Base-by-base conservation (phyloP, 2,329 filamentous ascomycete genomes). In the Phialophora macrospora region DNA sequence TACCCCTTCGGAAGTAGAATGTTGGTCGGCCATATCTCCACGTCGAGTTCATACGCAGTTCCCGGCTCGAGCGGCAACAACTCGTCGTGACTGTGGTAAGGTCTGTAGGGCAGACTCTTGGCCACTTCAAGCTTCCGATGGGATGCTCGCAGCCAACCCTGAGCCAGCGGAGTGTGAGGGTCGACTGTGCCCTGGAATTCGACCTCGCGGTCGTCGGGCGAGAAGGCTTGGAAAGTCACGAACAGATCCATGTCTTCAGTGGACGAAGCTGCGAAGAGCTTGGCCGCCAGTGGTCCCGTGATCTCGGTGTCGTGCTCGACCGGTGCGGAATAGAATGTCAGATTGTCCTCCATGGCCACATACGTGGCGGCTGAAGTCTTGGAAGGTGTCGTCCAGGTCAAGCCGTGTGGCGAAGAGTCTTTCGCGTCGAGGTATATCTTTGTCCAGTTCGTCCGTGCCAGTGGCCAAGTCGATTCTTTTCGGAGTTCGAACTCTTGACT, bases 221-320 rank as follows among this genome's bases (percentile, higher is more conserved):
- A 59, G 34, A 66, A 66, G 14, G 64, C 60, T 28, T 66, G 64
- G 20, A 66, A 60, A 8, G 64, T 66, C 4, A 66, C 32, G 55
- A 66, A 66, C 4, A 66, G 54, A n/a, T 58, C 55, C 38, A 58
- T 58, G 32, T 66, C 64, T 14, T 11, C 17, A 4, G 64, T 66
- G 4, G 60, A 55, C 14, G 64, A 66, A 2, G 64, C 57, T 3
- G 49, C 61, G 20, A 64, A 66, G 9, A 66, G 4, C 30, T 66
- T 66, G 9, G 60, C 60, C 2, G 55, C 56, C 26, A 66, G n/a
- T 1, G 64, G 64, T 3, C 64, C 64, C 9, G 64, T 66, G 46
- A 66, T 48, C 34, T 66, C 64, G 6, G 26, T 60, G 4, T 59
- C 60, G 4, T 60, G 46, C n/a, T 55, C 30, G 1, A 66, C 24